phyloP scores from a whole-genome alignment of 164 flowering plant genomes.

The Nelumbo lutea region DNA sequence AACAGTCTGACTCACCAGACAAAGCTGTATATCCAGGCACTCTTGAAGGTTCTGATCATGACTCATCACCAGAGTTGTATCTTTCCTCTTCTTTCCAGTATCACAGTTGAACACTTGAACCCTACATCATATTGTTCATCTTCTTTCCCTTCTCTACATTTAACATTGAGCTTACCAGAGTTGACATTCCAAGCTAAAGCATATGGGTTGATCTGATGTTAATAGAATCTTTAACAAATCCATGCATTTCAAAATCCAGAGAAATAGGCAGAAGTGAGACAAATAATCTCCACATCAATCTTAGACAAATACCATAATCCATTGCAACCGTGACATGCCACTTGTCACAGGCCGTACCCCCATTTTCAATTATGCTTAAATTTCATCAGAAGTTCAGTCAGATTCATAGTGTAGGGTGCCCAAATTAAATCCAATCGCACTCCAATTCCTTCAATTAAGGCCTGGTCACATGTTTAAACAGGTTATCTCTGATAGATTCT shows the following conservation, averaged over 20 bases:
- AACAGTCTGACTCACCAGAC: too few relatives aligned
- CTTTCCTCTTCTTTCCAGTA: too few relatives aligned
- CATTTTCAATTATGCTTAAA: constrained; percentile 16
- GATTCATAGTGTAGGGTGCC: constrained; percentile 65
- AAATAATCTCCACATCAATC: too few relatives aligned
- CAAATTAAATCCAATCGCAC: constrained; percentile 78
- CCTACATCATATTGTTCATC: constrained; percentile 35
- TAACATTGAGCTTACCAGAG: too few relatives aligned
- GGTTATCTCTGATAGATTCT: constrained; percentile 38
- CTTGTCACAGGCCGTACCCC: too few relatives aligned
- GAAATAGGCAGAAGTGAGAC: too few relatives aligned
- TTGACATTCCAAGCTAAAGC: too few relatives aligned
- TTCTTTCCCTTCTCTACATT: constrained; percentile 17
- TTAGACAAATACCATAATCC: neutral
- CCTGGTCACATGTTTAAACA: constrained; percentile 71
- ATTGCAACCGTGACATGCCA: too few relatives aligned
- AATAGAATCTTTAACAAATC: too few relatives aligned
- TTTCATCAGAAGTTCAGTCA: neutral
- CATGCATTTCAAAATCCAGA: neutral
- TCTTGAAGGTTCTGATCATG: constrained; percentile 31
- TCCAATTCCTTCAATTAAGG: constrained; percentile 49
- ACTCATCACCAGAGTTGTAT: constrained; percentile 19
- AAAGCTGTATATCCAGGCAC: too few relatives aligned
- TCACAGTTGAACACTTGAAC: constrained; percentile 11
- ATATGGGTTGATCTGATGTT: too few relatives aligned